Base-by-base conservation (phyloP, 2,329 filamentous ascomycete genomes). In the Rhinocladiella similis region DNA sequence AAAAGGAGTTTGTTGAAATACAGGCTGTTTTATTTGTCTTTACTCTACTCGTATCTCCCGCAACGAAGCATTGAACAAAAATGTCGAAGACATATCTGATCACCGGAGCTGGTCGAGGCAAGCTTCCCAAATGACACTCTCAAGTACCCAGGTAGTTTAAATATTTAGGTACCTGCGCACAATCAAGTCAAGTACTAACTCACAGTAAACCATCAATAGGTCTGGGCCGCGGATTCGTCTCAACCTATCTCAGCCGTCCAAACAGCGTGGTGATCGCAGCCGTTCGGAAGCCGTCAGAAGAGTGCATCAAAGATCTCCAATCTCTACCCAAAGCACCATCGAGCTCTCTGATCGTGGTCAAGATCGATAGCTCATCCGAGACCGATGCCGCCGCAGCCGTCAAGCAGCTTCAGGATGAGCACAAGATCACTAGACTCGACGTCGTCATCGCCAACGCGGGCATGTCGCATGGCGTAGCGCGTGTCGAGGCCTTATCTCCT, bases 371-470 rank as follows among this genome's bases (percentile, higher is more conserved):
- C 39, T 59, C 58, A 36, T 64, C 63, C 2, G 64, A 57, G n/a
- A 58, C 65, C 1, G 73, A 75, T 52, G 62, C 75, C 1, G 65
- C 59, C 10, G 63, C 60, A 14, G 74, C 73, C 1, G 66, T 74
- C 1, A 50, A 67, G 25, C 57, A 65, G 1, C 65, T 77, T 0
- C 61, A 67, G 1, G 33, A 48, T 2, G 43, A 63, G 20, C 55
- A 71, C 12, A 69, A 68, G 3, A 75, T 83, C 58, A 62, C 66
- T 3, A 65, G 71, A 19, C 64, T 83, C 2, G 80, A 83, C 57
- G 65, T 80, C 5, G 72, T 83, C 1, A 76, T 84, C 51, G 77
- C 80, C 42, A 83, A 83, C 63, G 80, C 80, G 0, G 50, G 50
- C 10, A 43, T 22, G 9, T 19, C 41, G 41, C 9, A 9, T 19